phyloP scores from a whole-genome alignment of 1,284 basidiomycete species.

The Heterobasidion occidentale region DNA sequence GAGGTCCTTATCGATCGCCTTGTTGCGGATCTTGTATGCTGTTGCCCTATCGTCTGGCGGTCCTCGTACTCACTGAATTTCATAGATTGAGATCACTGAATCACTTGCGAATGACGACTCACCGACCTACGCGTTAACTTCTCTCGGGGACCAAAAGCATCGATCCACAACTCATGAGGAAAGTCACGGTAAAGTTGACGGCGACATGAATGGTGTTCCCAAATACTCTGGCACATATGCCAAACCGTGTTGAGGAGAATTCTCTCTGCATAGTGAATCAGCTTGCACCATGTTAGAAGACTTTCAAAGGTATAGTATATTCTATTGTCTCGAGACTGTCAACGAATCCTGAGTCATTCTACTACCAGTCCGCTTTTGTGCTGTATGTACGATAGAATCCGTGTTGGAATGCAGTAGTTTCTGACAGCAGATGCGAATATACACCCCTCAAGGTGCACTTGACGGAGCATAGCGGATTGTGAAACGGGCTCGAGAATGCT shows the following conservation, averaged over 20 bases:
- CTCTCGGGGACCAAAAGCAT: slow-evolving; percentile 25
- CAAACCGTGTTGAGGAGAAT: slow-evolving; percentile 41
- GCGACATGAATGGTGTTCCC: slow-evolving; percentile 38
- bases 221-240: slow-evolving; percentile 54
- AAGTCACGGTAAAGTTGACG: slow-evolving; percentile 21
- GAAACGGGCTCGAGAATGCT: too few relatives aligned
- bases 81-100: slow-evolving; percentile 54
- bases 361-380: too few relatives aligned
- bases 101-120: slow-evolving; percentile 36
- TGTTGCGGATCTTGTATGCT: slow-evolving; percentile 51
- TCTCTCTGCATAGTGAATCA: too few relatives aligned
- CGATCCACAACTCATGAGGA: slow-evolving; percentile 26
- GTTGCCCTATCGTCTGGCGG: background rate
- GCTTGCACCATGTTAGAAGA: too few relatives aligned
- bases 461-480: too few relatives aligned
- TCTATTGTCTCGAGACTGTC: too few relatives aligned
- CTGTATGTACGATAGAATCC: too few relatives aligned
- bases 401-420: too few relatives aligned
- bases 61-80: background rate
- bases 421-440: too few relatives aligned
- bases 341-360: too few relatives aligned
- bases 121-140: slow-evolving; percentile 42
- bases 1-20: slow-evolving; percentile 60
- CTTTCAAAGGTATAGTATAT: too few relatives aligned
- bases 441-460: too few relatives aligned